These are phyloP conservation scores for Cardamine resedifolia DNA, from an alignment of 345 rosid species.

Conservation along the genomic window DNA sequence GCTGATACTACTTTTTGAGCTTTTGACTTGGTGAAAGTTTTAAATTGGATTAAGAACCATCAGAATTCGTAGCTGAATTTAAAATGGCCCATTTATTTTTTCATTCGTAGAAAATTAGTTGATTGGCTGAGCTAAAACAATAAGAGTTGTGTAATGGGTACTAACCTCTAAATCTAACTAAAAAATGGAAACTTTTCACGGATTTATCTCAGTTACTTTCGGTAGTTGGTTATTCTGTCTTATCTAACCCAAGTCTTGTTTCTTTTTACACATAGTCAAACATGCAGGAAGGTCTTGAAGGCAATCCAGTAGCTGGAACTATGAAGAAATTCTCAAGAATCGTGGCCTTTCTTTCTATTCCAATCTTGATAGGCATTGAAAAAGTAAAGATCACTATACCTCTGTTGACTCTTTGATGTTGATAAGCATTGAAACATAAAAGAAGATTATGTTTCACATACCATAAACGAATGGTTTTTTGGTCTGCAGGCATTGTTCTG, in stretches of 20 bases:
- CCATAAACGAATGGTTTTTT: background rate
- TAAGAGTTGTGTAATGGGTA: background rate
- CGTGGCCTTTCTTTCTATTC: slow-evolving; percentile 51
- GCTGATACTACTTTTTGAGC: slow-evolving; percentile 10
- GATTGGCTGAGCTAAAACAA: background rate
- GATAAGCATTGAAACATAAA: slow-evolving; percentile 1
- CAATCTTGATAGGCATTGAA: slow-evolving; percentile 55
- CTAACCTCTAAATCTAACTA: slow-evolving; percentile 1
- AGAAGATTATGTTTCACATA: background rate
- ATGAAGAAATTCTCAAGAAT: slow-evolving; percentile 61
- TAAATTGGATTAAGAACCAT: background rate
- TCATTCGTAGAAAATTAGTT: slow-evolving; percentile 3
- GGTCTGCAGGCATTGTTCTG: slow-evolving; percentile 50
- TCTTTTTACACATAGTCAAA: slow-evolving; percentile 39
- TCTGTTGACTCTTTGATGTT: background rate
- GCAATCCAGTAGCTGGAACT: slow-evolving; percentile 56
- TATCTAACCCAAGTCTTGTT: background rate
- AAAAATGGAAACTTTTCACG: background rate
- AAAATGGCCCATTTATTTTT: too few species aligned
- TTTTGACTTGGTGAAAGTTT: background rate
- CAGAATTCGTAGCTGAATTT: background rate
- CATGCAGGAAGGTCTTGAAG: slow-evolving; percentile 64
- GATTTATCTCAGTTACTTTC: background rate
- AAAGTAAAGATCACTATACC: slow-evolving; percentile 28
- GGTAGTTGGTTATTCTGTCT: background rate